These are phyloP conservation scores for Cordyceps farinosa DNA, from an alignment of 2,329 filamentous ascomycete genomes.

Conservation along the genomic window DNA sequence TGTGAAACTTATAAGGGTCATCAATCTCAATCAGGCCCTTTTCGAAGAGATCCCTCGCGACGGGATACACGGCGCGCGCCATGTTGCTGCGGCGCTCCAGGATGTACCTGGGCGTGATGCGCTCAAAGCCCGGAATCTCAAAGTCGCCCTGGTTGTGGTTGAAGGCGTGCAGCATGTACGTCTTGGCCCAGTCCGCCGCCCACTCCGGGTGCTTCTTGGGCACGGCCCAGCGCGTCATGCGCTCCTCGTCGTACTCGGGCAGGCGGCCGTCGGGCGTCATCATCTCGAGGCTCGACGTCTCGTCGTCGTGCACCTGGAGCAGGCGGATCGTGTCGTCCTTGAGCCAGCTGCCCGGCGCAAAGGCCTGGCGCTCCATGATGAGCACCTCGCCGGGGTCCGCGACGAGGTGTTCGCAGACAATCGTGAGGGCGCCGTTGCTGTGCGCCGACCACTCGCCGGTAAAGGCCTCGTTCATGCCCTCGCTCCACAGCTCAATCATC, in stretches of 20 bases:
- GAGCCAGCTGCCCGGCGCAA: conserved; percentile 21
- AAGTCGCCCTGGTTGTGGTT: conserved; percentile 10
- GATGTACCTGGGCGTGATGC: conserved; percentile 21
- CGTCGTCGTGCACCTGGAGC: conserved; percentile 17
- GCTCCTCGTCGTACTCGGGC: not conserved
- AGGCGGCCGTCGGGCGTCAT: not conserved
- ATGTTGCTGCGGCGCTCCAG: conserved; percentile 22
- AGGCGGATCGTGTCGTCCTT: conserved; percentile 10
- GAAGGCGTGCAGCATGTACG: conserved; percentile 22
- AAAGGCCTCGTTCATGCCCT: conserved; percentile 24
- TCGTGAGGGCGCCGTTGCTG: conserved; percentile 23
- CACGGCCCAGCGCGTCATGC: not conserved
- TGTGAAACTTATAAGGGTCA: conserved; percentile 17
- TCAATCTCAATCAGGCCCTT: conserved; percentile 18
- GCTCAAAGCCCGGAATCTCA: conserved; percentile 6
- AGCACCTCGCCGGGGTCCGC: conserved; percentile 21
- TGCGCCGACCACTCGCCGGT: conserved; percentile 25
- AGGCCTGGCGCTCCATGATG: conserved; percentile 23
- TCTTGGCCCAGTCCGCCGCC: conserved; percentile 17
- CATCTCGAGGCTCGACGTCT: conserved; percentile 4
- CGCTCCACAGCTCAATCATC: conserved; percentile 3
- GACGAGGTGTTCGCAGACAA: conserved; percentile 45
- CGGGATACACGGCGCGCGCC: conserved; percentile 21
- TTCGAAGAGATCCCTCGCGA: conserved; percentile 21
- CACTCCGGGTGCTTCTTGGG: conserved; percentile 10